Evolutionary conservation across 495 filamentous ascomycete genomes (phyloP), one percentile per base, ranked within the genome.

Genomic region (Xylaria intraflava): DNA sequence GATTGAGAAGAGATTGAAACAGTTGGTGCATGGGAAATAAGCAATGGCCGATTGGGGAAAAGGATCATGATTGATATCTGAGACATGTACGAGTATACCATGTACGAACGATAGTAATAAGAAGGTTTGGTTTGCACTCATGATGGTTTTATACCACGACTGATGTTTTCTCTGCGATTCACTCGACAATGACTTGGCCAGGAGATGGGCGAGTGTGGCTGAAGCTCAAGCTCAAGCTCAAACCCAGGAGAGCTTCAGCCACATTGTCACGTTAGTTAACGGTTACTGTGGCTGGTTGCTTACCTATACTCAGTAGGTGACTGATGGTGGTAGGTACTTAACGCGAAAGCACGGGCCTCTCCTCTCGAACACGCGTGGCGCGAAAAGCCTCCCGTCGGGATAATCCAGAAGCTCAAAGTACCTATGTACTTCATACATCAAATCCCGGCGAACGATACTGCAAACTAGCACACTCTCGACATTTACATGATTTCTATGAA

Each of bases 1-100:
- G 2, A 81, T 97, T 65, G 86, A 89, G 66, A 82, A 83, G 65
- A 78, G 85, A 51, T 62, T 94, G 59, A 65, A 66, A 27, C 64
- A 85, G 56, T 58, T 95, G 64, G 78, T 89, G 35, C 40, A 61
- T 39, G 53, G 33, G 27, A 17, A 24, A 36, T 30, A 20, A 36
- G 5, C 0, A 4, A 49, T 6, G 19, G 27, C 29, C 17, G n/a
- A 9, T 26, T 26, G 35, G 10, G 40, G 12, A 19, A 31, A 40
- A 26, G 35, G 35, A 33, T 4, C 17, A n/a, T 11, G 35, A 17
- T 29, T 9, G 27, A 29, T 29, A 9, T 38, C 16, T 38, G 2
- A 7, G 17, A 31, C 16, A 12, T 19, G 16, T 12, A 42, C 14
- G 12, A 14, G 23, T 8, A 42, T 41, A 42, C n/a, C 42, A 51